Conservation (phyloP, 139 green algal genomes). For the Nannochloris sp. region DNA sequence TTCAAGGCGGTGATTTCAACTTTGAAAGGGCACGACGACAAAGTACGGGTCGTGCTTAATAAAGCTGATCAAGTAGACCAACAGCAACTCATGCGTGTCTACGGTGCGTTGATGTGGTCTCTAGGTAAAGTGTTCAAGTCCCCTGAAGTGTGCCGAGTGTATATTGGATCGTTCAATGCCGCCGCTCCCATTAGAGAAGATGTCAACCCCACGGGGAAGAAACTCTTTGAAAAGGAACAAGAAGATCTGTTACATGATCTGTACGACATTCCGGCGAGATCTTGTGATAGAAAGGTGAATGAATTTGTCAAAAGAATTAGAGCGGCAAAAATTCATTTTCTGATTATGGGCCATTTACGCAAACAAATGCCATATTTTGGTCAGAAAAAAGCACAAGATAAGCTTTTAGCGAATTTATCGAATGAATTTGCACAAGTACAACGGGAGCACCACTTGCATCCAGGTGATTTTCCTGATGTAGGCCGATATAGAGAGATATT, state of each 20-base stretch:
- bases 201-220: constrained; percentile 64
- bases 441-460: constrained; percentile 80
- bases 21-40: constrained; percentile 86
- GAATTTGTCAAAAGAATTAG: constrained; percentile 97
- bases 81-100: constrained; percentile 98
- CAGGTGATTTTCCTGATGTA: constrained; percentile 89
- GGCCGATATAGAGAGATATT: constrained; percentile 77
- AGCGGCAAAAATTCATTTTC: constrained; percentile 84
- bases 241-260: constrained; percentile 85
- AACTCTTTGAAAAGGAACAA: constrained; percentile 88
- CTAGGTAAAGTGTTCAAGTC: constrained; percentile 90
- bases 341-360: constrained; percentile 77
- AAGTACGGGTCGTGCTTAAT: constrained; percentile 95
- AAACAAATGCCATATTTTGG: constrained; percentile 86
- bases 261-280: constrained; percentile 78
- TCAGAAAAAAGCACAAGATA: constrained; percentile 50
- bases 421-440: constrained; percentile 75
- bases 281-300: constrained; percentile 85
- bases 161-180: constrained; percentile 88
- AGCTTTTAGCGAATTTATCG: constrained; percentile 52
- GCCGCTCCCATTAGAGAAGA: constrained; percentile 40
- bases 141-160: constrained; percentile 87
- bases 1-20: constrained; percentile 83
- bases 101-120: constrained; percentile 98
- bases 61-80: constrained; percentile 88